Percentiles rank a stretch among this genome's conserved stretches.
Evolutionary conservation across 2,329 filamentous ascomycete species (phyloP).

Genomic region (Biscogniauxia sp.): DNA sequence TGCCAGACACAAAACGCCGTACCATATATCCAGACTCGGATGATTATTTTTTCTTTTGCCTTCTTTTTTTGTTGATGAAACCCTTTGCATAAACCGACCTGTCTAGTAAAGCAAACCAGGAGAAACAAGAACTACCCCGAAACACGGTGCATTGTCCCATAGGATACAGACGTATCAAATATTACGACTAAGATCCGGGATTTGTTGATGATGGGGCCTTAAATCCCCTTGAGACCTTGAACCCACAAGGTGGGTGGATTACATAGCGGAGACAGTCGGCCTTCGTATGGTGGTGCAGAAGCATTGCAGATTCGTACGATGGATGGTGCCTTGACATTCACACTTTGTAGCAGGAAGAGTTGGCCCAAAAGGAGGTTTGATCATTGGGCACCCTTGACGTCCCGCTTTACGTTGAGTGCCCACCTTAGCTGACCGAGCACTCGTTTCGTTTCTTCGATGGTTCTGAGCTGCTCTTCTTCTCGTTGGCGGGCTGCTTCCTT

Average conservation of each 20-base stretch:
- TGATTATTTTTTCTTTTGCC: neutral
- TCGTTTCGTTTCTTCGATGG: constrained; percentile 57
- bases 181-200: neutral
- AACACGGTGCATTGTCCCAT: neutral
- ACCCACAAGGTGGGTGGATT: neutral
- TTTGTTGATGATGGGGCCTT: neutral
- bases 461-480: constrained; percentile 59
- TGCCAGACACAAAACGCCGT: neutral
- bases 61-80: neutral
- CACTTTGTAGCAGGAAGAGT: neutral
- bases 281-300: neutral
- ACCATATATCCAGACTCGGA: neutral
- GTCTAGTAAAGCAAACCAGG: neutral
- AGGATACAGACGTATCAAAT: neutral
- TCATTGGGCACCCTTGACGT: constrained; percentile 50
- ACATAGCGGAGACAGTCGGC: neutral
- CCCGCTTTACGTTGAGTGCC: constrained; percentile 67
- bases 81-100: neutral
- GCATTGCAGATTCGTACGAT: neutral
- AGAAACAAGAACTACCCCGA: neutral
- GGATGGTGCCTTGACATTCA: neutral
- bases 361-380: neutral
- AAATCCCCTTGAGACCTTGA: neutral
- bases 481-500: constrained; percentile 54
- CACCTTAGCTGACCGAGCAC: constrained; percentile 69